Conservation (phyloP, 805 yeast genomes). For the Pichia nakasei region DNA sequence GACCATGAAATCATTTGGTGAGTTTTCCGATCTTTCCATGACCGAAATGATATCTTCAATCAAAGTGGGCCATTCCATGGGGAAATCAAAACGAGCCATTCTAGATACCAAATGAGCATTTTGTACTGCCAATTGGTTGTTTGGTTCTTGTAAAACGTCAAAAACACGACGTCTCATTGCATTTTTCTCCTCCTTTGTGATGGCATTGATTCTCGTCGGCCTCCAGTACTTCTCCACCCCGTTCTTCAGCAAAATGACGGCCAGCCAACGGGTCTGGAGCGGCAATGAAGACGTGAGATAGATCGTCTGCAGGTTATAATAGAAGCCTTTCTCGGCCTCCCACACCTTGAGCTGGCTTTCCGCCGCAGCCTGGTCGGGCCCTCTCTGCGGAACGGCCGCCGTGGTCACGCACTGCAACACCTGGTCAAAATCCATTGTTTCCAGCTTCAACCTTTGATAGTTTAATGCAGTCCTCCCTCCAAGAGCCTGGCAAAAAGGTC, state of each 20-base stretch:
- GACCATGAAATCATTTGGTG: conserved; percentile 32
- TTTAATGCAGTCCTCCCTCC: too few relatives aligned
- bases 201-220: conserved; percentile 43
- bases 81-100: conserved; percentile 79
- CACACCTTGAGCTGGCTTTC: conserved; percentile 62
- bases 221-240: conserved; percentile 85
- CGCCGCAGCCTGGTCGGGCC: conserved; percentile 48
- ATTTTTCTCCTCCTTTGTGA: conserved; percentile 58
- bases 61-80: conserved; percentile 74
- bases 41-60: conserved; percentile 53
- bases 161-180: conserved; percentile 55
- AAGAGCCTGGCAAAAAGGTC: background rate
- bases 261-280: conserved; percentile 72
- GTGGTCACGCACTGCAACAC: conserved; percentile 34
- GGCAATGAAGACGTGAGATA: conserved; percentile 54
- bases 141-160: conserved; percentile 51
- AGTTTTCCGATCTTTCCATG: conserved; percentile 33
- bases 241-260: conserved; percentile 81
- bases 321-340: conserved; percentile 45
- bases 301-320: conserved; percentile 32
- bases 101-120: conserved; percentile 76
- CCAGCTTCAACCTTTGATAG: background rate
- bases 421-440: conserved; percentile 14
- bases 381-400: conserved; percentile 45
- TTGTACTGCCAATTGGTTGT: conserved; percentile 68